Evolutionary conservation across 352 stramenopile species (phyloP).

Genomic region (Salisapilia sapeloensis): DNA sequence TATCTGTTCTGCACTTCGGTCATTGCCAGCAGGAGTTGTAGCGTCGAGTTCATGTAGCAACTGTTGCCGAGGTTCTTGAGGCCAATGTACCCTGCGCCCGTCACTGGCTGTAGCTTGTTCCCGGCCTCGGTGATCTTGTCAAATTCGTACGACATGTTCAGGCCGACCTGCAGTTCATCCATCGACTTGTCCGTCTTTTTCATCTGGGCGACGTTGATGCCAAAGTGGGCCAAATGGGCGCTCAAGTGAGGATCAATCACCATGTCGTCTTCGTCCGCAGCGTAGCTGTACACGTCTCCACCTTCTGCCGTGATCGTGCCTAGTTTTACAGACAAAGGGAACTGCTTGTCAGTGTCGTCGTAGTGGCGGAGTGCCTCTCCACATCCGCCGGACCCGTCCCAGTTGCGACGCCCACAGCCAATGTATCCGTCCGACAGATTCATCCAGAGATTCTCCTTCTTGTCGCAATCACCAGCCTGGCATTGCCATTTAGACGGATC

Average conservation of each 20-base stretch:
- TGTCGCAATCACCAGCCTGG: slow-evolving; percentile 86
- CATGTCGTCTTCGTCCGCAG: slow-evolving; percentile 94
- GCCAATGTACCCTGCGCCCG: slow-evolving; percentile 86
- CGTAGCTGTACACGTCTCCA: slow-evolving; percentile 98
- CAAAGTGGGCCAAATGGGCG: slow-evolving; percentile 89
- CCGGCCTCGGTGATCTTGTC: slow-evolving; percentile 95
- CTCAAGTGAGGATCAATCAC: slow-evolving; percentile 91
- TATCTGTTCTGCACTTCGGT: slow-evolving; percentile 62
- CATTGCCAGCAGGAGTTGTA: slow-evolving; percentile 87
- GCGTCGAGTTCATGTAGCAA: slow-evolving; percentile 98
- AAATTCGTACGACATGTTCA: slow-evolving; percentile 98
- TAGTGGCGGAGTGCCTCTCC: slow-evolving; percentile 95
- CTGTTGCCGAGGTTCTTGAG: slow-evolving; percentile 99
- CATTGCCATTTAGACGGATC: slow-evolving; percentile 69
- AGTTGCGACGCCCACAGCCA: slow-evolving; percentile 84
- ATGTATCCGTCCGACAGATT: slow-evolving; percentile 91
- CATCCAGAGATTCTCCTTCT: slow-evolving; percentile 98
- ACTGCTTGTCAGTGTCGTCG: slow-evolving; percentile 82
- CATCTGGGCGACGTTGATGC: slow-evolving; percentile 88
- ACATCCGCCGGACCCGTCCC: slow-evolving; percentile 92
- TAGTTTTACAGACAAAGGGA: slow-evolving; percentile 95
- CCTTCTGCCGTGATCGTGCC: slow-evolving; percentile 92
- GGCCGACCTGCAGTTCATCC: slow-evolving; percentile 92
- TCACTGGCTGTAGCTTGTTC: slow-evolving; percentile 81
- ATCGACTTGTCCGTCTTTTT: slow-evolving; percentile 99